Conservation (phyloP, 2,329 filamentous ascomycete genomes). For the Cladosporium phlei region DNA sequence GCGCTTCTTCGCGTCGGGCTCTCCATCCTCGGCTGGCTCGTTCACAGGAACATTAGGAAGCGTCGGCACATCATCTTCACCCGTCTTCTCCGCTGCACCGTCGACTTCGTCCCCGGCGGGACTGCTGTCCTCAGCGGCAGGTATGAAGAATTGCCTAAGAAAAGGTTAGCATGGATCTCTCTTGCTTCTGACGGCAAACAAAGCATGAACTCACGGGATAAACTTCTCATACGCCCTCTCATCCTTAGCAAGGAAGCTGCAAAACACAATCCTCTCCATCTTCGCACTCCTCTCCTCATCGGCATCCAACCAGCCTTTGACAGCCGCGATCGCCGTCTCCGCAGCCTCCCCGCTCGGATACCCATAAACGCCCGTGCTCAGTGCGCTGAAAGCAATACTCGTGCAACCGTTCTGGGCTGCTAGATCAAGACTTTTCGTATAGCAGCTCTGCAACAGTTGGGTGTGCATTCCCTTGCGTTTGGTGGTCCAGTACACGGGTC, state of each 20-base stretch:
- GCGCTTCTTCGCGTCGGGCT: slow-evolving; percentile 45
- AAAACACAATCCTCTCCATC: slow-evolving; percentile 75
- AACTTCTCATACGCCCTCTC: slow-evolving; percentile 63
- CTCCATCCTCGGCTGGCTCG: slow-evolving; percentile 41
- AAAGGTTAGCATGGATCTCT: neutral
- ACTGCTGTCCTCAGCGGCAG: slow-evolving; percentile 17
- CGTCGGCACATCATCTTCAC: slow-evolving; percentile 33
- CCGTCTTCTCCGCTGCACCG: slow-evolving; percentile 20
- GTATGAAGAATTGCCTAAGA: slow-evolving; percentile 34
- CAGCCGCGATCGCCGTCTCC: slow-evolving; percentile 60
- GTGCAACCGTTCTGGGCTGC: slow-evolving; percentile 62
- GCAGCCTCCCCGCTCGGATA: slow-evolving; percentile 75
- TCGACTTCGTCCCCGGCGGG: slow-evolving; percentile 7
- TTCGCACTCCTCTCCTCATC: slow-evolving; percentile 37
- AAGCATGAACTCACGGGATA: slow-evolving; percentile 63
- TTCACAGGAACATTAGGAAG: slow-evolving; percentile 47
- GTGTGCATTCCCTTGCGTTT: slow-evolving; percentile 36
- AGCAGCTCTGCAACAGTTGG: slow-evolving; percentile 57
- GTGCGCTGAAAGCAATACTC: slow-evolving; percentile 74
- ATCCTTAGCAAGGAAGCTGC: slow-evolving; percentile 76
- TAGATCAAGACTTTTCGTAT: slow-evolving; percentile 65
- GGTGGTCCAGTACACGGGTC: slow-evolving; percentile 63
- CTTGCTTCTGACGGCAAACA: neutral
- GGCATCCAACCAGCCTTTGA: slow-evolving; percentile 51
- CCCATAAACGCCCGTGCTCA: slow-evolving; percentile 87